These are phyloP conservation scores for Apiotrichum veenhuisii DNA, from an alignment of 1,284 basidiomycete species.

Conservation along the genomic window DNA sequence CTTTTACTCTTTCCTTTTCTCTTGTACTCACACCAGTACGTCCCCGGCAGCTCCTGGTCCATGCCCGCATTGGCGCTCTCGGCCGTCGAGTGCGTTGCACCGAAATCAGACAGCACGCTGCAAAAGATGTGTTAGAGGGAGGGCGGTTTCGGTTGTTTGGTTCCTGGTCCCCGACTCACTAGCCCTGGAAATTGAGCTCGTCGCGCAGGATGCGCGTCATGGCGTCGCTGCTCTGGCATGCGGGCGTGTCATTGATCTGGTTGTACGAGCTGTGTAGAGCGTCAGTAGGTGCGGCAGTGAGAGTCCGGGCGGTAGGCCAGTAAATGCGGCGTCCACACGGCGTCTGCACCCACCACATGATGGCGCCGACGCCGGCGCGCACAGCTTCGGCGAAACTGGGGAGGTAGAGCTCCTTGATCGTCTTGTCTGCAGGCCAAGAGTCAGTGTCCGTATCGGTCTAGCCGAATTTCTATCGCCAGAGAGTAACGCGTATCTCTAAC, in stretches of 20 bases:
- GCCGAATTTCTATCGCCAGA: not conserved
- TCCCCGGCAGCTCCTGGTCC: slow-evolving; percentile 53
- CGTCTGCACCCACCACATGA: slow-evolving; percentile 47
- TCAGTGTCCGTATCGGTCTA: not conserved
- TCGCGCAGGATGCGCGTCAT: slow-evolving; percentile 74
- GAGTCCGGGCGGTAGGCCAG: too few relatives aligned
- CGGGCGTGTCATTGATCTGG: slow-evolving; percentile 69
- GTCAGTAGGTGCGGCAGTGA: not conserved
- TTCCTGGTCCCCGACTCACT: slow-evolving; percentile 46
- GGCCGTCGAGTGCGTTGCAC: slow-evolving; percentile 44
- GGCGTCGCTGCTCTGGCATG: slow-evolving; percentile 71
- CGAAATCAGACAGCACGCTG: slow-evolving; percentile 34
- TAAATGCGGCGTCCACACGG: too few relatives aligned
- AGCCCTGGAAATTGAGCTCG: slow-evolving; percentile 59
- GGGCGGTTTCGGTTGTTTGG: too few relatives aligned
- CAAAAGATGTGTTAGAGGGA: not conserved
- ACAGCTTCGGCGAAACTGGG: slow-evolving; percentile 52
- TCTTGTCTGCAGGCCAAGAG: slow-evolving; percentile 45
- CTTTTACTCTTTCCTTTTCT: too few relatives aligned
- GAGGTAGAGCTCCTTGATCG: slow-evolving; percentile 50
- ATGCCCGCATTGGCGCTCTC: slow-evolving; percentile 50
- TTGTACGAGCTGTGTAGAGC: slow-evolving; percentile 56
- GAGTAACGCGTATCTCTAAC: too few relatives aligned
- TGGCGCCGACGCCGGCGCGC: slow-evolving; percentile 48
- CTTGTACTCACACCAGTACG: slow-evolving; percentile 29